phyloP scores from a whole-genome alignment of 345 rosid genomes.

The Citrus unshiu region DNA sequence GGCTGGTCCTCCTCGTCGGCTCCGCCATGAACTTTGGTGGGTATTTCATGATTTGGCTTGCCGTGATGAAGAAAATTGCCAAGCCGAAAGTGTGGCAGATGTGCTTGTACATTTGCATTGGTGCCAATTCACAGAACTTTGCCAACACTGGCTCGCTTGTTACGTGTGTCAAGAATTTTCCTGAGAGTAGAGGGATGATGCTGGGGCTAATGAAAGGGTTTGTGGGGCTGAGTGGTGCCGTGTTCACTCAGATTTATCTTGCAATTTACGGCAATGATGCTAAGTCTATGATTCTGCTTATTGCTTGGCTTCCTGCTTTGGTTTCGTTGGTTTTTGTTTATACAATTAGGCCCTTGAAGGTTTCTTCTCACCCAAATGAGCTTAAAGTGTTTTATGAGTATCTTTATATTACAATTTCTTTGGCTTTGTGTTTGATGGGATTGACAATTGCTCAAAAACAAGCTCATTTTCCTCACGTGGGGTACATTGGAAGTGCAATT shows the following conservation, averaged over 20 bases:
- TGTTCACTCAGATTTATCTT: constrained; percentile 44
- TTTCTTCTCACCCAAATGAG: constrained; percentile 40
- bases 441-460: constrained; percentile 41
- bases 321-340: constrained; percentile 41
- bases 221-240: constrained; percentile 46
- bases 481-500: constrained; percentile 33
- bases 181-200: constrained; percentile 47
- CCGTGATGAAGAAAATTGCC: constrained; percentile 39
- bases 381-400: constrained; percentile 43
- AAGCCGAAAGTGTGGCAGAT: constrained; percentile 49
- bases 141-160: constrained; percentile 55
- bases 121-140: constrained; percentile 60
- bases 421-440: constrained; percentile 51
- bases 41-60: constrained; percentile 65
- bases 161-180: constrained; percentile 61
- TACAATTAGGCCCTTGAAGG: constrained; percentile 39
- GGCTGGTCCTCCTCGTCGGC: constrained; percentile 52
- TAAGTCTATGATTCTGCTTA: constrained; percentile 41
- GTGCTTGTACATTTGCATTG: constrained; percentile 58
- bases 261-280: constrained; percentile 43
- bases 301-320: constrained; percentile 55
- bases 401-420: constrained; percentile 47
- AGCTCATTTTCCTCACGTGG: constrained; percentile 21
- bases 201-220: constrained; percentile 55
- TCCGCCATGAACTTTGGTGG: constrained; percentile 52